phyloP scores from a whole-genome alignment of 805 yeast genomes.

The Yamadazyma philogaea region DNA sequence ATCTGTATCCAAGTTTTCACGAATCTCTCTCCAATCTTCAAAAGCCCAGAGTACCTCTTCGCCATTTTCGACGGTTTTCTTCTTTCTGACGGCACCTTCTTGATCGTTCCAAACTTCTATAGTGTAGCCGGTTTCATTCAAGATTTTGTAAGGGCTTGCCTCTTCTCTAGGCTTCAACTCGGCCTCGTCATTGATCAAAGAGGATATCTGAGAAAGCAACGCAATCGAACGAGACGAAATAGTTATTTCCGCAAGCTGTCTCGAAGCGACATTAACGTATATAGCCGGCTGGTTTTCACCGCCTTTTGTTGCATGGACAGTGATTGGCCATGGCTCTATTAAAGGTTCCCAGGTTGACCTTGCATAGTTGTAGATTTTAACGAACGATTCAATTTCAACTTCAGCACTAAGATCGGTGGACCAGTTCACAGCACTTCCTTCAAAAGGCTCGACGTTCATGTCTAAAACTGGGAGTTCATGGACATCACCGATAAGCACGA shows the following conservation, averaged over 20 bases:
- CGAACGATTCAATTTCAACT: constrained; percentile 58
- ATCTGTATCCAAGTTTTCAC: constrained; percentile 74
- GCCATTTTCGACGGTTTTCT: constrained; percentile 42
- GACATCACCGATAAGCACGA: constrained; percentile 84
- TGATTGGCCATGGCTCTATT: constrained; percentile 81
- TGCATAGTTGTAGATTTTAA: constrained; percentile 82
- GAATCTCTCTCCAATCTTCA: constrained; percentile 86
- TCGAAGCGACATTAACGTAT: constrained; percentile 67
- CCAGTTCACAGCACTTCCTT: constrained; percentile 73
- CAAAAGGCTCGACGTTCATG: constrained; percentile 68
- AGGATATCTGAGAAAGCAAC: constrained; percentile 64
- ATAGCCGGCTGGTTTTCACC: constrained; percentile 39
- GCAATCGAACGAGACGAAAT: constrained; percentile 81
- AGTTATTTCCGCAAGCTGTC: constrained; percentile 74
- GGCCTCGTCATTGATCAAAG: constrained; percentile 52
- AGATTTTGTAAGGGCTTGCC: constrained; percentile 75
- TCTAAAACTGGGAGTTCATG: constrained; percentile 89
- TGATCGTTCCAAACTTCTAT: constrained; percentile 79
- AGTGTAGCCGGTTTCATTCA: constrained; percentile 82
- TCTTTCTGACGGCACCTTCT: constrained; percentile 8
- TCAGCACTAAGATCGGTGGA: constrained; percentile 75
- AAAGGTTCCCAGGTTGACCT: constrained; percentile 95
- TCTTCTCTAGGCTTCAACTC: constrained; percentile 66
- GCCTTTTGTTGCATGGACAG: constrained; percentile 60
- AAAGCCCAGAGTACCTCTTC: constrained; percentile 78